Conservation (phyloP, 352 stramenopile genomes). For the Globisporangium splendens region DNA sequence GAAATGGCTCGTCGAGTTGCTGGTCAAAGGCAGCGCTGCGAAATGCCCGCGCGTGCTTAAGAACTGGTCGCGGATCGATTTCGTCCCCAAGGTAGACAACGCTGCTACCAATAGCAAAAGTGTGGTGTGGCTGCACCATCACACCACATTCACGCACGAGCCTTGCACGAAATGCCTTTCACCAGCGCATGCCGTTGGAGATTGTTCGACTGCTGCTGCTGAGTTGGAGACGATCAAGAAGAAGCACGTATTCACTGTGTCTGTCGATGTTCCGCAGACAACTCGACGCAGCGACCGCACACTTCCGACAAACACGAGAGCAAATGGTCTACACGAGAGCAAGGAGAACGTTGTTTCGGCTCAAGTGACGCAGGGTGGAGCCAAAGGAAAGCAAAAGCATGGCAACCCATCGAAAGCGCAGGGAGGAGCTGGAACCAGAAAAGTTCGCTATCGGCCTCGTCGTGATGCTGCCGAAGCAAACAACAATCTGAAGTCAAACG, state of each 20-base stretch:
- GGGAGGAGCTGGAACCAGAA: neutral
- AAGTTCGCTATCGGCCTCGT: too few species aligned
- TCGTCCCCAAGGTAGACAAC: constrained; percentile 23
- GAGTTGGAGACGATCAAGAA: neutral
- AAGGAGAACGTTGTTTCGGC: neutral
- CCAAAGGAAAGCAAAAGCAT: neutral
- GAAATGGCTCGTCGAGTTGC: constrained; percentile 36
- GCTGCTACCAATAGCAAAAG: constrained; percentile 6
- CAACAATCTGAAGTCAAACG: too few species aligned
- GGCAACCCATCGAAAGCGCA: neutral
- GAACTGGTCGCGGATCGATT: constrained; percentile 38
- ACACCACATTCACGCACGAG: constrained; percentile 19
- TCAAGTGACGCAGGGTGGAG: neutral
- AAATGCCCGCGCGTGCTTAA: constrained; percentile 29
- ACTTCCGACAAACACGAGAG: constrained; percentile 1
- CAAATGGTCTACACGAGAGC: neutral
- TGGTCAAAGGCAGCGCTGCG: constrained; percentile 14
- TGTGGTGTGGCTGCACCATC: constrained; percentile 45
- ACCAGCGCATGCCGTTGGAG: constrained; percentile 4
- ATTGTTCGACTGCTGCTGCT: neutral
- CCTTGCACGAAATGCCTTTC: constrained; percentile 13
- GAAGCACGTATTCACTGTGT: constrained; percentile 2
- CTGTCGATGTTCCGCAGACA: neutral
- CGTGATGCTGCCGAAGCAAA: too few species aligned
- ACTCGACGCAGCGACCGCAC: neutral